Evolutionary conservation across 164 flowering plant genomes (phyloP), one percentile per base, ranked within the genome.

Genomic region (Liriodendron chinense): DNA sequence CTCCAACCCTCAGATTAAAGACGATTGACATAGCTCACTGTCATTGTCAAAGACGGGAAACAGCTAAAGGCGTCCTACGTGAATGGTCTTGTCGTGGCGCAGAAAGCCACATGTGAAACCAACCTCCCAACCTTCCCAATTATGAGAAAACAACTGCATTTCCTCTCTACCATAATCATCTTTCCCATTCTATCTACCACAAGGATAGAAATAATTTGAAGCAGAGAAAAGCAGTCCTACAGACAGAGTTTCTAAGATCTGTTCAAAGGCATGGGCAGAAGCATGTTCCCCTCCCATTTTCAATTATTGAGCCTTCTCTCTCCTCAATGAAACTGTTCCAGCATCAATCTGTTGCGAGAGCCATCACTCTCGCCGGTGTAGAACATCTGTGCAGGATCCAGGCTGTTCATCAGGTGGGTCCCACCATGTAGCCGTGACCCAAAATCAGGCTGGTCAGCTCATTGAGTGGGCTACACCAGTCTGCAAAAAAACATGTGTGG

Each of bases 231-330:
- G 16, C 59, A 53, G 59, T 53, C 18, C 18, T 53, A 53, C 59
- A 53, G 59, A 53, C 16, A 53, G 18, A 53, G 59, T 16, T 53
- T 53, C 59, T 53, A 53, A 53, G 59, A 12, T 16, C 18, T 53
- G 59, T 53, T 53, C 71, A 47, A 63, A 71, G 9, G 83, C 78
- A 85, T 83, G 84, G 83, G 80, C 77, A 48, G 22, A 47, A 78
- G 71, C 86, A 82, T 82, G 83, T 79, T 72, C 78, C 80, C 79
- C 76, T 67, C 63, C 50, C 65, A 66, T 72, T 48, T 47, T 53
- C 80, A 81, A 82, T 82, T 74, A 84, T 82, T 76, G 77, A 71
- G n/a, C 14, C 43, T 62, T 71, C 80, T 47, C 83, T 72, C 49
- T 74, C 81, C 71, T 71, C 68, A 25, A 24, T 28, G 14, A 18